Evolutionary conservation across 192 early-diverging fungal genomes (phyloP).

Genomic region (Entomortierella lignicola): DNA sequence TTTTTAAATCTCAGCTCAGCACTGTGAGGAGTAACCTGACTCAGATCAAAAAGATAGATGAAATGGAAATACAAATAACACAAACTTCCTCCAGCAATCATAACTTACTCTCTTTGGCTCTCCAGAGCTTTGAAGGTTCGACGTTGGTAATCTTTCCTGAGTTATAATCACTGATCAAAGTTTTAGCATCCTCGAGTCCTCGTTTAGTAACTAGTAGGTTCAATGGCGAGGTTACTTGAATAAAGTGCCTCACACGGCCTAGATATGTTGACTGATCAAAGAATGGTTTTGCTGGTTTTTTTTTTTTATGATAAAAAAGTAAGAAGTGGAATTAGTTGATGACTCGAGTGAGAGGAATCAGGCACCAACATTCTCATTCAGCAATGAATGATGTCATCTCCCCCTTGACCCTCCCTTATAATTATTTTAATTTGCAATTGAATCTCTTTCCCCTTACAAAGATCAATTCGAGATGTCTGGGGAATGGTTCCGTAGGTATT

Average conservation of each 20-base stretch:
- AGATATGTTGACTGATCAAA: constrained; percentile 79
- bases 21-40: constrained; percentile 2
- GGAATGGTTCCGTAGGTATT: constrained; percentile 18
- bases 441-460: constrained; percentile 17
- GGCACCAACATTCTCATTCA: too few species aligned
- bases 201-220: constrained; percentile 72
- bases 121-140: constrained; percentile 70
- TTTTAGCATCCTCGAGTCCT: constrained; percentile 70
- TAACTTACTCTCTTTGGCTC: constrained; percentile 75
- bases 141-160: constrained; percentile 53
- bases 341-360: too few species aligned
- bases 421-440: not conserved
- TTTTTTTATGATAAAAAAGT: not conserved
- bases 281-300: constrained; percentile 56
- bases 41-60: constrained; percentile 3
- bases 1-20: too few species aligned
- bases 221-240: constrained; percentile 77
- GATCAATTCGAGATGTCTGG: constrained; percentile 29
- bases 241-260: constrained; percentile 81
- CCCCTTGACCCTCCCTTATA: not conserved
- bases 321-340: not conserved
- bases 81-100: too few species aligned
- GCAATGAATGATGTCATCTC: not conserved
- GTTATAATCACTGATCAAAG: constrained; percentile 71
- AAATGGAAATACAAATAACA: not conserved